Evolutionary conservation across 495 filamentous ascomycete species (phyloP).

Genomic region (Tirmania nivea): DNA sequence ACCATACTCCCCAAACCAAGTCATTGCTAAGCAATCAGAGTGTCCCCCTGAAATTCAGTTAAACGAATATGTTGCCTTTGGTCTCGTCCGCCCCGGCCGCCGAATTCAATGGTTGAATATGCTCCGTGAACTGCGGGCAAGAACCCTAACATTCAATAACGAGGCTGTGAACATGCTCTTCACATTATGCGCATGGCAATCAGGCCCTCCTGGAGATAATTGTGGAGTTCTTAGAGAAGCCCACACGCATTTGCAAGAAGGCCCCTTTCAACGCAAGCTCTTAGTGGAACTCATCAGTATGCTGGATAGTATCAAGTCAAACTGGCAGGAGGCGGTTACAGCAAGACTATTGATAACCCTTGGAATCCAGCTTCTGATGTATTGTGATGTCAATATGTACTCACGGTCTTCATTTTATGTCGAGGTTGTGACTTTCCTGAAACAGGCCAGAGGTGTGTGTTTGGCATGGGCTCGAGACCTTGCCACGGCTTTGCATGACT

Average conservation of each 20-base stretch:
- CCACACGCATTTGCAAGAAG: too few species aligned
- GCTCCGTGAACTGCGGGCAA: conserved; percentile 27
- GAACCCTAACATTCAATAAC: conserved; percentile 27
- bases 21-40: conserved; percentile 26
- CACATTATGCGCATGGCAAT: conserved; percentile 30
- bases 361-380: conserved; percentile 21
- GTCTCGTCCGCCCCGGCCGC: conserved; percentile 26
- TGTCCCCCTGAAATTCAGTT: conserved; percentile 27
- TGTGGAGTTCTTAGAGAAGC: background rate
- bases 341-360: conserved; percentile 22
- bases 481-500: background rate
- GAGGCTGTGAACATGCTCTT: conserved; percentile 26
- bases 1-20: conserved; percentile 21
- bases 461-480: background rate
- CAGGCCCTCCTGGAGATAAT: background rate
- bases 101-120: conserved; percentile 36
- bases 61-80: conserved; percentile 31
- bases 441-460: background rate
- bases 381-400: conserved; percentile 1
- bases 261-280: too few species aligned
- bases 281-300: too few species aligned
- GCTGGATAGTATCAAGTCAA: conserved; percentile 17
- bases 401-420: background rate
- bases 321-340: conserved; percentile 29
- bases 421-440: background rate